Evolutionary conservation across 345 rosid genomes (phyloP), one percentile per base, ranked within the genome.

Genomic region (Pistacia vera): DNA sequence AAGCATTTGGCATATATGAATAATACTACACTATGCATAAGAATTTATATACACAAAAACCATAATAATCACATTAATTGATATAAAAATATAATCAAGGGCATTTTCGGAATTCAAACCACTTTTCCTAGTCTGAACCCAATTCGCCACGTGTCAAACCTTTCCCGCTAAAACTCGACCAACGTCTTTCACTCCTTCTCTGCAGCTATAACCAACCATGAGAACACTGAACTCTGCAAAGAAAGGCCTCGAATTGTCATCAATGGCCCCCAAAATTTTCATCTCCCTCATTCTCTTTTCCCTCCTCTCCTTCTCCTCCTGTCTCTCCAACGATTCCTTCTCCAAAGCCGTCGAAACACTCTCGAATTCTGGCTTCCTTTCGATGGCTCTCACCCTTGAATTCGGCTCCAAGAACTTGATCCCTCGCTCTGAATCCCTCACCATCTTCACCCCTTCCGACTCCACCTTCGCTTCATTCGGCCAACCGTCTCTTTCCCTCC

Each of bases 371-470:
- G 78, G 80, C 79, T 66, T 54, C 77, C 28, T 36, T 4, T 74
- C 85, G 0, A 79, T 83, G 86, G 65, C 85, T 11, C 85, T 86
- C 12, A 81, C 77, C 5, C 85, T 86, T 79, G 75, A 83, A 55
- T 77, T 74, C 69, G 83, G 63, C 55, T 58, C 73, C 55, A 68
- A 65, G 52, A 44, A 41, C 60, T 7, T 80, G 11, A 13, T 75
- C 66, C 78, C 81, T 11, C 66, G 12, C 4, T 52, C 80, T 30
- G 58, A 41, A 1, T 76, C 71, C 30, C 85, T 86, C 65, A 86
- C 89, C 68, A 78, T 86, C 46, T 86, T 86, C 72, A 22, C 81
- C 59, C 84, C 89, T 1, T 17, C 76, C 0, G 86, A 86, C n/a
- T 14, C 80, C 10, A 70, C 67, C 2, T 86, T 86, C 46, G 28